Evolutionary conservation across 2,329 filamentous ascomycete species (phyloP), one percentile per base, ranked within the genome.

Genomic region (Balansia obtecta): DNA sequence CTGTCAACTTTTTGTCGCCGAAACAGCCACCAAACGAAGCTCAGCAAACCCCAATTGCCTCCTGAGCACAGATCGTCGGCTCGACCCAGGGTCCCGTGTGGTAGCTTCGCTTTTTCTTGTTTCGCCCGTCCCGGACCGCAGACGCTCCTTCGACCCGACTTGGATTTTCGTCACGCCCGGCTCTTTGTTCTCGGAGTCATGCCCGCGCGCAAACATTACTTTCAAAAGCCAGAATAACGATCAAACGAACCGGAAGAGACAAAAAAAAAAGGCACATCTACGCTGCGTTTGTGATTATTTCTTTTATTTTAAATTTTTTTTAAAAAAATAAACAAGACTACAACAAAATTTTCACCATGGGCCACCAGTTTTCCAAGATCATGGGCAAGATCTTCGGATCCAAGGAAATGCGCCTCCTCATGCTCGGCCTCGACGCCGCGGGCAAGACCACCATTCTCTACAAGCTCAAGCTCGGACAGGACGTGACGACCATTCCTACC

Each of bases 401-500:
- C 60, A 95, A 95, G 78, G 91, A 97, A 75, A 96, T 97, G 89
- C 86, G 91, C 64, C 84, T 98, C 68, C 76, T 97, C 66, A 98
- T 98, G 93, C 79, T 98, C 61, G 93, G 93, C 62, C 82, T 97
- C 62, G 93, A 98, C 72, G 93, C 93, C 58, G 93, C 93, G 59
- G 93, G 93, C 76, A 98, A 98, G 79, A 98, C 93, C 45, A 97
- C 93, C 51, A 97, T 97, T 64, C 83, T 98, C 55, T 98, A 97
- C 80, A 97, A 96, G 78, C 80, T 98, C 65, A 97, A 97, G 80
- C 83, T 97, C 54, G 90, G 91, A 71, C 89, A 97, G 76, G 90
- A 95, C 66, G 90, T 97, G 63, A 97, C 93, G 55, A 97, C 93
- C 48, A 97, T 97, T 65, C 93, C 93, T 45, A 98, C 93, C 34